Percentiles rank a stretch among this genome's conserved stretches.
These are phyloP conservation scores for Rubroboletus satanas DNA, from an alignment of 768 basidiomycete species.

Conservation along the genomic window DNA sequence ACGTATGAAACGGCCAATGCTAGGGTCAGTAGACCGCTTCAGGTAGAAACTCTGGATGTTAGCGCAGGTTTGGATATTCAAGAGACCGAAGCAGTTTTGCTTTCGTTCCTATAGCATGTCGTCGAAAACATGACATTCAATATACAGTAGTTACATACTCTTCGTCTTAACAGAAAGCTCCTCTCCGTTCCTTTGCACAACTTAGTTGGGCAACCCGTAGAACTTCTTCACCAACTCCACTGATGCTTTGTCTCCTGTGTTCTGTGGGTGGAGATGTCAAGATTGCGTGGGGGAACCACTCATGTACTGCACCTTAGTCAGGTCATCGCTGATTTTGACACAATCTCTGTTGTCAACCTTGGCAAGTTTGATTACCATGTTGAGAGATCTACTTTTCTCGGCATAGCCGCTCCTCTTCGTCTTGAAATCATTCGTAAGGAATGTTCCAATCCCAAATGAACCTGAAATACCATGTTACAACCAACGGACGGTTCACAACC, in stretches of 20 bases:
- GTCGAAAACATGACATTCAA: not conserved
- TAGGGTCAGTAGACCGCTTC: conserved; percentile 35
- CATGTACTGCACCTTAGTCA: conserved; percentile 56
- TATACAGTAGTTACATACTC: not conserved
- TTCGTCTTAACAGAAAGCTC: not conserved
- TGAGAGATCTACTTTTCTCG: conserved; percentile 76
- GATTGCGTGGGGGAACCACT: not conserved
- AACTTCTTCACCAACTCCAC: conserved; percentile 54
- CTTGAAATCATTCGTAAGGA: conserved; percentile 84
- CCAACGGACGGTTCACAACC: too few relatives aligned
- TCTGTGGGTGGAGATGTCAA: conserved; percentile 38
- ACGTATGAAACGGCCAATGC: conserved; percentile 52
- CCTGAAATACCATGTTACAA: conserved; percentile 39
- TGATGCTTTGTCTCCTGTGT: conserved; percentile 61
- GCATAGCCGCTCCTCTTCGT: conserved; percentile 38
- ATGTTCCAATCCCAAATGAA: conserved; percentile 92
- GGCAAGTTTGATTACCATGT: conserved; percentile 93
- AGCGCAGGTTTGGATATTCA: conserved; percentile 41
- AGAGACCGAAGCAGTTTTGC: conserved; percentile 45
- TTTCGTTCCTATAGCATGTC: conserved; percentile 13
- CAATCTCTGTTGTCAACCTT: conserved; percentile 71
- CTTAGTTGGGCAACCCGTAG: conserved; percentile 7
- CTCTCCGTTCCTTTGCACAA: not conserved
- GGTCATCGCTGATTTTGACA: conserved; percentile 92
- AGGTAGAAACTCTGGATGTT: conserved; percentile 30